These are phyloP conservation scores for Ceratocystis cubensis DNA, from an alignment of 2,329 filamentous ascomycete genomes.

Conservation along the genomic window DNA sequence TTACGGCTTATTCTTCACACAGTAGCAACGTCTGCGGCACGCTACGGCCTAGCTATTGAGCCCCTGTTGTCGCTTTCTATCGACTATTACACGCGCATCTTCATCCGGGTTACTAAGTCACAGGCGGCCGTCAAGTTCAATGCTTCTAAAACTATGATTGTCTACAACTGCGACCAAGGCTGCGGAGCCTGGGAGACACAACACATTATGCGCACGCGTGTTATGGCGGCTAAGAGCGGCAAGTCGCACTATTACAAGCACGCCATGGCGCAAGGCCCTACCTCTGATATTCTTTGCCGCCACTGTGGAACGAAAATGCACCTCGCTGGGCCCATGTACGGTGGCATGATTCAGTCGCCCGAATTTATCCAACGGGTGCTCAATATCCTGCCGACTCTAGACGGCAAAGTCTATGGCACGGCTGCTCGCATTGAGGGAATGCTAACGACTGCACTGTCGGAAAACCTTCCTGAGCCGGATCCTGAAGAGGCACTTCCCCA, in stretches of 20 bases:
- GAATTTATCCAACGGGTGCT: conserved; percentile 73
- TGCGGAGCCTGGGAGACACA: conserved; percentile 90
- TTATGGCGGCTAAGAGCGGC: conserved; percentile 56
- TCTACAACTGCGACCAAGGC: conserved; percentile 80
- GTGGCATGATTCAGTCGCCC: conserved; percentile 71
- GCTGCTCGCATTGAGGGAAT: conserved; percentile 75
- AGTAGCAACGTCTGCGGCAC: conserved; percentile 65
- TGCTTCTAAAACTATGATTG: conserved; percentile 80
- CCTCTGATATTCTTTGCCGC: conserved; percentile 52
- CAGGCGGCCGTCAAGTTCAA: conserved; percentile 81
- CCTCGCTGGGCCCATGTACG: conserved; percentile 88
- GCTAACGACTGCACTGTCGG: conserved; percentile 78
- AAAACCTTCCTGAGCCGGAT: conserved; percentile 37
- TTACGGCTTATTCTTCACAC: conserved; percentile 74
- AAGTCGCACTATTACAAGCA: conserved; percentile 65
- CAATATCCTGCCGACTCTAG: conserved; percentile 52
- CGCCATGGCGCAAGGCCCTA: conserved; percentile 57
- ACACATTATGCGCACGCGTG: conserved; percentile 56
- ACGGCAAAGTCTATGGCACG: conserved; percentile 64
- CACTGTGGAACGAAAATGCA: conserved; percentile 84
- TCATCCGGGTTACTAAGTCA: conserved; percentile 68
- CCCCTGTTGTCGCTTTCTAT: conserved; percentile 87
- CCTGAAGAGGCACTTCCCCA: conserved; percentile 27
- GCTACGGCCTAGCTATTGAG: conserved; percentile 79
- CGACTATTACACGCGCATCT: conserved; percentile 87